These are phyloP conservation scores for Colletotrichum lupini DNA, from an alignment of 2,329 filamentous ascomycete genomes.

Conservation along the genomic window DNA sequence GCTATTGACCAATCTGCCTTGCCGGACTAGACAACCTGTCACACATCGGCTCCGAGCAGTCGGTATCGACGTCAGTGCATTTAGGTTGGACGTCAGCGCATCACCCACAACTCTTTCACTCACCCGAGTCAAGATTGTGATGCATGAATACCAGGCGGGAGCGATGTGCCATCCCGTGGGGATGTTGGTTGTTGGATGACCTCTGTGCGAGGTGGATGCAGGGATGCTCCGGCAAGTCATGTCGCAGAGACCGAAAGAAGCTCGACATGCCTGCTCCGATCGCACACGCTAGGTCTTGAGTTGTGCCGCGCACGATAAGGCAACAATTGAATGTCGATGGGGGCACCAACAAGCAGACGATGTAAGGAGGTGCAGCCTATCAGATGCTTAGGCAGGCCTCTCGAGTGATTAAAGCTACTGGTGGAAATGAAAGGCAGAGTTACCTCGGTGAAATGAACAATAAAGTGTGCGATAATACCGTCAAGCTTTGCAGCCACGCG, in stretches of 20 bases:
- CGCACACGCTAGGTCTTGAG: constrained; percentile 8
- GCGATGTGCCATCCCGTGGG: not conserved
- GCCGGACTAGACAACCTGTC: not conserved
- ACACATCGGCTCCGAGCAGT: not conserved
- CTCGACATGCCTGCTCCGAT: constrained; percentile 18
- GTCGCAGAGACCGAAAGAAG: constrained; percentile 7
- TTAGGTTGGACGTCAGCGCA: not conserved
- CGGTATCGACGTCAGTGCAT: not conserved
- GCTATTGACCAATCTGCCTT: constrained; percentile 1
- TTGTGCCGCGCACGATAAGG: not conserved
- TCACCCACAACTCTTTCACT: not conserved
- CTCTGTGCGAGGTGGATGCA: constrained; percentile 6
- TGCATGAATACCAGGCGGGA: constrained; percentile 10
- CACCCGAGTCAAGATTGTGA: not conserved
- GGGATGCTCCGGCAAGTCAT: constrained; percentile 19
- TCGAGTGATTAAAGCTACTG: not conserved
- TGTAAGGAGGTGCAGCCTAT: not conserved
- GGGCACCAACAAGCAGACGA: too few relatives aligned
- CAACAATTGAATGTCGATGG: not conserved
- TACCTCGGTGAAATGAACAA: not conserved
- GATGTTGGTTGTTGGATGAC: not conserved
- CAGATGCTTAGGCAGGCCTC: not conserved
- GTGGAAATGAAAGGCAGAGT: not conserved
- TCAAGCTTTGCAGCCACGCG: too few relatives aligned
- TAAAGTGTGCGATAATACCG: too few relatives aligned